Evolutionary conservation across 495 filamentous ascomycete species (phyloP).

Genomic region (Talaromyces borbonicus): DNA sequence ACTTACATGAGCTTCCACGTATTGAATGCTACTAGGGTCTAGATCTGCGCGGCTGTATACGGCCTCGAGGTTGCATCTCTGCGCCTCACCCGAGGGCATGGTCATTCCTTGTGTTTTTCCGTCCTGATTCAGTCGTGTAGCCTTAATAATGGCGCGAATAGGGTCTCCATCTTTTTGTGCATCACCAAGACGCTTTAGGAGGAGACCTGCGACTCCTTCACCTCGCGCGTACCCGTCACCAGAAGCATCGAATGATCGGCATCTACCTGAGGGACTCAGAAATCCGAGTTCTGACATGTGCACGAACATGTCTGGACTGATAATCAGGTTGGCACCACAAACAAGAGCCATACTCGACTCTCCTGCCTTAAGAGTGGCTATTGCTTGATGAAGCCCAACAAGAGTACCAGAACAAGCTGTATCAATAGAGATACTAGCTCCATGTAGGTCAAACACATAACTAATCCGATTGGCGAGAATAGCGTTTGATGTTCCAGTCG

Average conservation of each 20-base stretch:
- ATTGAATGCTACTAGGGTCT: conserved; percentile 10
- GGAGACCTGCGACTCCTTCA: conserved; percentile 18
- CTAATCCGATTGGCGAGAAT: conserved; percentile 33
- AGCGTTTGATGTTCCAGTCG: conserved; percentile 17
- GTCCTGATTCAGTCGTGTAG: conserved; percentile 25
- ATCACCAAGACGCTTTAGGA: conserved; percentile 19
- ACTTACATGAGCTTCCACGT: conserved; percentile 27
- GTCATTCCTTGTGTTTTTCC: conserved; percentile 26
- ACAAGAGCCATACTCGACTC: conserved; percentile 20
- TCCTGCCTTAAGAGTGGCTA: conserved; percentile 1
- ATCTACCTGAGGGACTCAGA: conserved; percentile 19
- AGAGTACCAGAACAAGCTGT: conserved; percentile 36
- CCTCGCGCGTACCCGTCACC: conserved; percentile 27
- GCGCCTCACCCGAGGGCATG: conserved; percentile 14
- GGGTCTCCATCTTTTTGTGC: conserved; percentile 22
- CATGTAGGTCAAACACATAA: conserved; percentile 15
- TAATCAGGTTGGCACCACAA: conserved; percentile 16
- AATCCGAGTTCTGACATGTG: conserved; percentile 13
- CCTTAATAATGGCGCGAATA: conserved; percentile 25
- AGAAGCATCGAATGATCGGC: conserved; percentile 23
- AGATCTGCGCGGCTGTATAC: conserved; percentile 11
- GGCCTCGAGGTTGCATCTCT: conserved; percentile 11
- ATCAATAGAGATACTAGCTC: conserved; percentile 25
- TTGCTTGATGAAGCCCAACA: conserved; percentile 23
- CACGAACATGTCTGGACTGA: conserved; percentile 12